phyloP scores from a whole-genome alignment of 2,329 filamentous ascomycete genomes.

The Blastomyces parvus region DNA sequence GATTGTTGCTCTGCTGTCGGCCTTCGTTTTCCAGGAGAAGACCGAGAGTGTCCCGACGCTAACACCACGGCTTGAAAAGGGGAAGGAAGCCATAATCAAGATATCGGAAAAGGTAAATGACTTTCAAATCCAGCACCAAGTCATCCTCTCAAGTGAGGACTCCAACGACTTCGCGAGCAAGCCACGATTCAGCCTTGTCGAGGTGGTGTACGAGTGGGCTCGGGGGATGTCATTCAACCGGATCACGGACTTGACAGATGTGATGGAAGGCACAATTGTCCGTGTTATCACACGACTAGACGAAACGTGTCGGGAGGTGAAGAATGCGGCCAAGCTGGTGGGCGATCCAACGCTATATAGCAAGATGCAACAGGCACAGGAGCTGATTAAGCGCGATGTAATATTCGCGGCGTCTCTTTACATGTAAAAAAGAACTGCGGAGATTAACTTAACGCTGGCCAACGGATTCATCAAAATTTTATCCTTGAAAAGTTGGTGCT shows the following conservation, averaged over 20 bases:
- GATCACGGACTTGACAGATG: slow-evolving; percentile 90
- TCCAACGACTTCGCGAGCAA: slow-evolving; percentile 82
- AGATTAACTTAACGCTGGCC: background rate
- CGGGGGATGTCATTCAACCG: slow-evolving; percentile 97
- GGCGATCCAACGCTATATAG: slow-evolving; percentile 85
- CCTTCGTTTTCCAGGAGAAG: slow-evolving; percentile 97
- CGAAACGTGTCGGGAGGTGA: slow-evolving; percentile 93
- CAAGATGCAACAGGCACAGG: slow-evolving; percentile 96
- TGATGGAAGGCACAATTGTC: slow-evolving; percentile 95
- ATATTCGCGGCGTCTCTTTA: slow-evolving; percentile 82
- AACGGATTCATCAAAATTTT: background rate
- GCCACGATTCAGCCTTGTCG: slow-evolving; percentile 85
- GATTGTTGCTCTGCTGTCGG: slow-evolving; percentile 85
- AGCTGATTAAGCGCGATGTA: slow-evolving; percentile 94
- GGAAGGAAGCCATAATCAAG: slow-evolving; percentile 73
- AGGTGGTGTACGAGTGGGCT: slow-evolving; percentile 98
- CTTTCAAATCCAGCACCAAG: slow-evolving; percentile 81
- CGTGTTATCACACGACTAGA: slow-evolving; percentile 87
- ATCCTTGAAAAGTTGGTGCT: background rate
- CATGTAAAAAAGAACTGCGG: slow-evolving; percentile 48
- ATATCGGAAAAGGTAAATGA: slow-evolving; percentile 90
- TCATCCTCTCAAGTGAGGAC: slow-evolving; percentile 82
- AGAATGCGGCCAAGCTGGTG: slow-evolving; percentile 91
- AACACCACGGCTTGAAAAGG: slow-evolving; percentile 70
- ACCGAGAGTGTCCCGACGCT: slow-evolving; percentile 72